Percentiles rank a stretch among this genome's conserved stretches.
These are phyloP conservation scores for Fraxinus dipetala DNA, from an alignment of 305 asterid species.

Conservation along the genomic window DNA sequence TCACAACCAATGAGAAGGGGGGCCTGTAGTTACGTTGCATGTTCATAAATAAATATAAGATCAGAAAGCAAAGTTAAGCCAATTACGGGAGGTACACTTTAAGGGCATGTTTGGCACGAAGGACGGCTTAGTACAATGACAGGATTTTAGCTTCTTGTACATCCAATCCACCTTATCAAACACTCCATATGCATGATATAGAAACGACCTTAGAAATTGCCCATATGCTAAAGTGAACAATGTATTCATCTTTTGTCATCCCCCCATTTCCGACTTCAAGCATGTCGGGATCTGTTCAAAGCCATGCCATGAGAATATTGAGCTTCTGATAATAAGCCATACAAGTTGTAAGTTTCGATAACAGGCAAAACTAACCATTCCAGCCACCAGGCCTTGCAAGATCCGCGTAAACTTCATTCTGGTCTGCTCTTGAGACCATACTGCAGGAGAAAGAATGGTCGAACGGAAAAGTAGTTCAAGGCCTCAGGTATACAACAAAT, in stretches of 20 bases:
- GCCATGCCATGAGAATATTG: neutral
- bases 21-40: constrained; percentile 41
- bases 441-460: constrained; percentile 37
- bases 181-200: neutral
- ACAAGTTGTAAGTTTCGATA: neutral
- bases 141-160: neutral
- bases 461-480: neutral
- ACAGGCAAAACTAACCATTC: constrained; percentile 59
- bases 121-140: neutral
- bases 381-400: constrained; percentile 89
- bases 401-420: constrained; percentile 78
- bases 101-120: neutral
- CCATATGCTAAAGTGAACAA: constrained; percentile 85
- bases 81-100: neutral
- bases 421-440: constrained; percentile 85
- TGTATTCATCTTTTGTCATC: constrained; percentile 75
- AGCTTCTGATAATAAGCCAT: constrained; percentile 1
- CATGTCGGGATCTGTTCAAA: constrained; percentile 57
- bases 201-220: constrained; percentile 77
- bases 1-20: constrained; percentile 93
- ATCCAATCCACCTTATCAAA: neutral
- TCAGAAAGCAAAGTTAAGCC: neutral
- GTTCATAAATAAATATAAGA: neutral
- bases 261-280: constrained; percentile 97
- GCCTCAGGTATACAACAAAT: neutral